A percentile compares a stretch with the other conserved stretches of the same genome.
Conservation (phyloP, 352 stramenopile species). For the Hyaloperonospora brassicae region DNA sequence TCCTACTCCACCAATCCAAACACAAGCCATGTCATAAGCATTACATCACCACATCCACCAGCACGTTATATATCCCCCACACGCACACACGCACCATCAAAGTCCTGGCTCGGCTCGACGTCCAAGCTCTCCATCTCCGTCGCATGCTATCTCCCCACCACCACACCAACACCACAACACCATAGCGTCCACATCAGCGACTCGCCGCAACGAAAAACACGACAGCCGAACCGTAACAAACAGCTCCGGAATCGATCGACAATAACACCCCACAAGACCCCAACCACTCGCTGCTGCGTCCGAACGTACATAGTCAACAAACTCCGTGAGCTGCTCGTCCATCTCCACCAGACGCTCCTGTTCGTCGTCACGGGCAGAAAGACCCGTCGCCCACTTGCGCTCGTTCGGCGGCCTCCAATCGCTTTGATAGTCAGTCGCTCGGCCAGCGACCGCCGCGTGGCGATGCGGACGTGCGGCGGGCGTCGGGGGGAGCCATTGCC, state of each 20-base stretch:
- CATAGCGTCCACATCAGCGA: too few relatives aligned
- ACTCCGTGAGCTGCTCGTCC: slow-evolving; percentile 40
- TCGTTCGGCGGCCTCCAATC: slow-evolving; percentile 3
- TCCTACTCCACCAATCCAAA: slow-evolving; percentile 4
- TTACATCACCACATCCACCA: neutral
- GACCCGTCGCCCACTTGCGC: slow-evolving; percentile 8
- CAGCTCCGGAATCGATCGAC: too few relatives aligned
- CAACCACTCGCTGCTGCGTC: neutral
- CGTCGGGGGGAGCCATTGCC: slow-evolving; percentile 7
- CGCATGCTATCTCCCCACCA: slow-evolving; percentile 23
- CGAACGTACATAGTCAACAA: slow-evolving; percentile 54
- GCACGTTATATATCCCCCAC: neutral
- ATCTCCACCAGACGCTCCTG: slow-evolving; percentile 32
- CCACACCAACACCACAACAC: neutral
- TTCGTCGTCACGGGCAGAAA: slow-evolving; percentile 18
- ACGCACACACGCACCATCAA: slow-evolving; percentile 26
- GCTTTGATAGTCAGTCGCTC: neutral
- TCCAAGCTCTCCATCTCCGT: slow-evolving; percentile 56
- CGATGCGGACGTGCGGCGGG: slow-evolving; percentile 3
- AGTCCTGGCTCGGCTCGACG: slow-evolving; percentile 57
- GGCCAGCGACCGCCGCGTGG: too few relatives aligned
- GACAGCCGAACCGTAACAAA: neutral
- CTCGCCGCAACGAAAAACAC: neutral
- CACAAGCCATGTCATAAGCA: neutral
- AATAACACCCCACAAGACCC: too few relatives aligned